Evolutionary conservation across 257 asterid species (phyloP).

Genomic region (Nicotiana obtusifolia): DNA sequence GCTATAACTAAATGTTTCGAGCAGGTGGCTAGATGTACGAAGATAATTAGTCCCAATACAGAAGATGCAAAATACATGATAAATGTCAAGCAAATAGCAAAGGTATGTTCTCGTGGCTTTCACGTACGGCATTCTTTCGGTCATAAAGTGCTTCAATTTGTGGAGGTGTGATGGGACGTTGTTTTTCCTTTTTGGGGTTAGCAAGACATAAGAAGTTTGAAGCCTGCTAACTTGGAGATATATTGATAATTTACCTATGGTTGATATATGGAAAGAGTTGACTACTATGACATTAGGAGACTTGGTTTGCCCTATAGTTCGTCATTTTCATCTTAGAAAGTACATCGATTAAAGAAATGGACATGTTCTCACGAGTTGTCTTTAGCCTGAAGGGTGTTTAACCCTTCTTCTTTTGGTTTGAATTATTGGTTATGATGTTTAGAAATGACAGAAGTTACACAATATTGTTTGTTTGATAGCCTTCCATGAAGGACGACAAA

Average conservation of each 20-base stretch:
- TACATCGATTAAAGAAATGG: neutral
- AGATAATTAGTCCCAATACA: slow-evolving; percentile 76
- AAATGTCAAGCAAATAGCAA: slow-evolving; percentile 67
- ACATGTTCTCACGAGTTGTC: neutral
- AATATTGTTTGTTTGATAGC: neutral
- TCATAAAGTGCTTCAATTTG: neutral
- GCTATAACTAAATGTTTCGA: neutral
- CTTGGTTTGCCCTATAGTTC: neutral
- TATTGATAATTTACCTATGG: neutral
- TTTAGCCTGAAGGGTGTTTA: neutral
- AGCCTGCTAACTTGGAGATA: neutral
- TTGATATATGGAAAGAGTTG: neutral
- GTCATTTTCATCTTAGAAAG: neutral
- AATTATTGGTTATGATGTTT: neutral
- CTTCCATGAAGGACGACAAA: slow-evolving; percentile 30
- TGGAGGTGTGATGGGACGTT: neutral
- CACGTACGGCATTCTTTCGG: neutral
- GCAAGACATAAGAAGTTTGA: neutral
- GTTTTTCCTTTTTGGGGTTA: neutral
- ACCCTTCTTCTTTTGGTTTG: neutral
- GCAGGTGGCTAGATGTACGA: slow-evolving; percentile 88
- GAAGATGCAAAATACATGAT: slow-evolving; percentile 73
- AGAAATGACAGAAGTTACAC: neutral
- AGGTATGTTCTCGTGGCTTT: slow-evolving; percentile 23
- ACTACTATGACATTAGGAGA: neutral